Evolutionary conservation across 2,329 filamentous ascomycete genomes (phyloP).

Genomic region (Fusarium citri): DNA sequence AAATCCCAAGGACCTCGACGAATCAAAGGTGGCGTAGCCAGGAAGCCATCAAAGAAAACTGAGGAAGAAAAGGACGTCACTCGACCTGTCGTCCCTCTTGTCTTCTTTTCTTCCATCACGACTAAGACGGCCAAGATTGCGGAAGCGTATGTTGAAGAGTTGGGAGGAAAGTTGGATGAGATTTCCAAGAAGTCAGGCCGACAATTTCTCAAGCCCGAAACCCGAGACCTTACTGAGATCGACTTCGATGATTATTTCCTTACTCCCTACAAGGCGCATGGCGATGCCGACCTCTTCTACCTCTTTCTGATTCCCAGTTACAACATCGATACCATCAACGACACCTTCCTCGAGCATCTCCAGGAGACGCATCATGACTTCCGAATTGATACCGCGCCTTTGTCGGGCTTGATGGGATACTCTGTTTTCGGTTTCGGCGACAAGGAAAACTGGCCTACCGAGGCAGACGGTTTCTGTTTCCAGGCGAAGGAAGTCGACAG

Average conservation of each 20-base stretch:
- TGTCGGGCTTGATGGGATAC: slow-evolving; percentile 83
- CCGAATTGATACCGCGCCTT: slow-evolving; percentile 88
- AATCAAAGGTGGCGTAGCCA: slow-evolving; percentile 59
- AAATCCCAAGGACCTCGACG: slow-evolving; percentile 59
- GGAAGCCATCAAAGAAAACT: slow-evolving; percentile 46
- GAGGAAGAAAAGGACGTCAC: slow-evolving; percentile 48
- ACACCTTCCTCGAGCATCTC: slow-evolving; percentile 87
- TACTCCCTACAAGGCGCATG: slow-evolving; percentile 71
- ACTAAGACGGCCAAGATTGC: slow-evolving; percentile 83
- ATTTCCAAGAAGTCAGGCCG: slow-evolving; percentile 55
- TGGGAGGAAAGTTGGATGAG: slow-evolving; percentile 65
- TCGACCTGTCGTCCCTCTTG: slow-evolving; percentile 73
- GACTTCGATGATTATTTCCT: slow-evolving; percentile 96
- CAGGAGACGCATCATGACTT: slow-evolving; percentile 97
- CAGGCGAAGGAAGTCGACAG: slow-evolving; percentile 91
- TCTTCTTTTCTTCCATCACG: slow-evolving; percentile 93
- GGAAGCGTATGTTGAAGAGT: slow-evolving; percentile 67
- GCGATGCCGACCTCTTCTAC: slow-evolving; percentile 78
- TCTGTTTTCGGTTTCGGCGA: slow-evolving; percentile 96
- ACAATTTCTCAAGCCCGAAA: slow-evolving; percentile 67
- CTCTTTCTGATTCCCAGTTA: slow-evolving; percentile 88
- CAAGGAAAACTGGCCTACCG: slow-evolving; percentile 89
- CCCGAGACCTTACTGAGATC: slow-evolving; percentile 84
- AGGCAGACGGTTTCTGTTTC: slow-evolving; percentile 91
- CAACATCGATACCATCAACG: slow-evolving; percentile 93